Conservation (phyloP, 2,329 filamentous ascomycete species). For the Pseudocercospora crystallina region DNA sequence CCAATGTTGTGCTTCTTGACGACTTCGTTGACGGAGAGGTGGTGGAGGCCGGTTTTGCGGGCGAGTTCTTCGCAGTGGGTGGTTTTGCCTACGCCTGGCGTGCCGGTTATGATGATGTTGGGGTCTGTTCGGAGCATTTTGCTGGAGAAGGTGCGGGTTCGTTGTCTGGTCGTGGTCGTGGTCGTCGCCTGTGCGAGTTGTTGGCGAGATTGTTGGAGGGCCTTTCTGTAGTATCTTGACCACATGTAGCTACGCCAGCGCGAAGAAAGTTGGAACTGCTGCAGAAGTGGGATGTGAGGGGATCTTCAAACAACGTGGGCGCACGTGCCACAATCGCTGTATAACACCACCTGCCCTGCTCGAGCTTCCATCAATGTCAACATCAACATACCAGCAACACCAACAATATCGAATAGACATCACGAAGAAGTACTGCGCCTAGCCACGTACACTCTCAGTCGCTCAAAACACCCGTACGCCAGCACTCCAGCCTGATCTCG, state of each 20-base stretch:
- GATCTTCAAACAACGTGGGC: background rate
- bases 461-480: too few relatives aligned
- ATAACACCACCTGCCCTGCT: background rate
- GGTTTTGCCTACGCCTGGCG: slow-evolving; percentile 93
- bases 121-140: slow-evolving; percentile 54
- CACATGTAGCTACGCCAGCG: background rate
- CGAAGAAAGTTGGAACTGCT: slow-evolving; percentile 1
- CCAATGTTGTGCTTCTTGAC: slow-evolving; percentile 87
- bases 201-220: background rate
- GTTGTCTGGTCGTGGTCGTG: background rate
- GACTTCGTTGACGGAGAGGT: slow-evolving; percentile 85
- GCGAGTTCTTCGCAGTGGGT: slow-evolving; percentile 84
- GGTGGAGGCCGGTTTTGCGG: slow-evolving; percentile 71
- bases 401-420: too few relatives aligned
- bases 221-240: too few relatives aligned
- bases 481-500: too few relatives aligned
- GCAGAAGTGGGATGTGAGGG: background rate
- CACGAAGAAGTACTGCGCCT: too few relatives aligned
- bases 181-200: background rate
- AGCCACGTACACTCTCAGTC: too few relatives aligned
- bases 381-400: too few relatives aligned
- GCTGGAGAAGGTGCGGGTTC: slow-evolving; percentile 10
- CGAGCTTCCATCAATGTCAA: background rate
- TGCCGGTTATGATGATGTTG: slow-evolving; percentile 94
- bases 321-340: too few relatives aligned